These are phyloP conservation scores for Candida morakotiae DNA, from an alignment of 805 yeast genomes.

Conservation along the genomic window DNA sequence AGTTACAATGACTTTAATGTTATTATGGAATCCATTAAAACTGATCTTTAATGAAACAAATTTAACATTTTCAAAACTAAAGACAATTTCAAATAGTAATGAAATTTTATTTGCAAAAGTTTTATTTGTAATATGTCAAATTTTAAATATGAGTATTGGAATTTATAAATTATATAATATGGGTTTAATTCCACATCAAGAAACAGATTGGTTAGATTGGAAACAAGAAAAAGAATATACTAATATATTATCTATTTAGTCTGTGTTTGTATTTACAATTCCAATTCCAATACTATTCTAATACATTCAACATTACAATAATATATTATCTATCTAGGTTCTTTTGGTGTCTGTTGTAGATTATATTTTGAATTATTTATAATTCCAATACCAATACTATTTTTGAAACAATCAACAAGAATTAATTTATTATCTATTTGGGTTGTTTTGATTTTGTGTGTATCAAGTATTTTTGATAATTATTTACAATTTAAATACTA, in stretches of 20 bases:
- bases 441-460: no score
- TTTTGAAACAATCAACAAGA: constrained; percentile 84
- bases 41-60: constrained; percentile 59
- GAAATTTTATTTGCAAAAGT: constrained; percentile 25
- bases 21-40: constrained; percentile 72
- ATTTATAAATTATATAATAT: constrained; percentile 78
- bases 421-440: constrained; percentile 77
- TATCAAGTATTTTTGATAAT: no score
- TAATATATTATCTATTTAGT: constrained; percentile 7
- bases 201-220: constrained; percentile 92
- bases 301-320: no score
- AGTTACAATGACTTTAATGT: constrained; percentile 82
- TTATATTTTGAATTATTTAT: constrained; percentile 72
- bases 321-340: no score
- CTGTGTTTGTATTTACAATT: no score
- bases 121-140: constrained; percentile 35
- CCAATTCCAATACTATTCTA: no score
- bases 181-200: constrained; percentile 87
- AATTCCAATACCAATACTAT: constrained; percentile 82
- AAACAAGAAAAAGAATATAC: constrained; percentile 41
- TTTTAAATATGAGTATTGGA: constrained; percentile 67
- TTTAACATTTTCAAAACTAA: constrained; percentile 48
- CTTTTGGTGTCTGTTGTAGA: constrained; percentile 78
- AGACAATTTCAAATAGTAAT: constrained; percentile 30
- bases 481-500: no score